Evolutionary conservation across 768 basidiomycete species (phyloP).

Genomic region (Naganishia kalamii): DNA sequence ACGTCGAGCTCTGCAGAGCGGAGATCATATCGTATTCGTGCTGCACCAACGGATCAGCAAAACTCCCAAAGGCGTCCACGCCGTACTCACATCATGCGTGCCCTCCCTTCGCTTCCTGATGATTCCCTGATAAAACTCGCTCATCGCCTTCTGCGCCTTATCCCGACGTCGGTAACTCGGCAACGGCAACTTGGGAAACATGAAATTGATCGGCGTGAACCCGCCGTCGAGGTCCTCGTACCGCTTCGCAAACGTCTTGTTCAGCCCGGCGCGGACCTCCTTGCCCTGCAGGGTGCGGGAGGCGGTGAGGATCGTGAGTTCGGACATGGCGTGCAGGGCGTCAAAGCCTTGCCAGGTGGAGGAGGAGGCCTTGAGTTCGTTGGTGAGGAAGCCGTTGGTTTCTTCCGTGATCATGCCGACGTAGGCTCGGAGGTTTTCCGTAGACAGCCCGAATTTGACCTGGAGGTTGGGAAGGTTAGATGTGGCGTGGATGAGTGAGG

Average conservation of each 20-base stretch:
- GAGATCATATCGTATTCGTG: constrained; percentile 87
- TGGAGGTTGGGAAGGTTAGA: constrained; percentile 22
- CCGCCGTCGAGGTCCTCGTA: constrained; percentile 90
- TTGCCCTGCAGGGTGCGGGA: constrained; percentile 86
- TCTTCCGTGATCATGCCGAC: constrained; percentile 63
- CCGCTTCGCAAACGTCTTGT: constrained; percentile 75
- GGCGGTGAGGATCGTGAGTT: constrained; percentile 92
- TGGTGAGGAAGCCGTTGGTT: constrained; percentile 62
- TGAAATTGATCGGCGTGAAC: constrained; percentile 90
- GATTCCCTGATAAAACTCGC: constrained; percentile 83
- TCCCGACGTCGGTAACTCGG: constrained; percentile 85
- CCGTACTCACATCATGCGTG: constrained; percentile 48
- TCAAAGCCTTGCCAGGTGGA: constrained; percentile 51
- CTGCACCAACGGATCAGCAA: constrained; percentile 37
- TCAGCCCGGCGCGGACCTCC: constrained; percentile 71
- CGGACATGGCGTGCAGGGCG: constrained; percentile 63
- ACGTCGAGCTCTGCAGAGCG: constrained; percentile 72
- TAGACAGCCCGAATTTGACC: constrained; percentile 86
- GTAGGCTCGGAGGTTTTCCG: constrained; percentile 83
- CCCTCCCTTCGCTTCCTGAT: constrained; percentile 62
- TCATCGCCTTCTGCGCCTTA: constrained; percentile 84
- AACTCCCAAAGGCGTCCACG: not conserved
- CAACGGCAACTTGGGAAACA: constrained; percentile 88
- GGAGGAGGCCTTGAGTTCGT: constrained; percentile 59
- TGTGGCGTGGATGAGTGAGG: not conserved